Evolutionary conservation across 192 early-diverging fungal species (phyloP), one percentile per base, ranked within the genome.

Genomic region (Umbelopsis isabellina): DNA sequence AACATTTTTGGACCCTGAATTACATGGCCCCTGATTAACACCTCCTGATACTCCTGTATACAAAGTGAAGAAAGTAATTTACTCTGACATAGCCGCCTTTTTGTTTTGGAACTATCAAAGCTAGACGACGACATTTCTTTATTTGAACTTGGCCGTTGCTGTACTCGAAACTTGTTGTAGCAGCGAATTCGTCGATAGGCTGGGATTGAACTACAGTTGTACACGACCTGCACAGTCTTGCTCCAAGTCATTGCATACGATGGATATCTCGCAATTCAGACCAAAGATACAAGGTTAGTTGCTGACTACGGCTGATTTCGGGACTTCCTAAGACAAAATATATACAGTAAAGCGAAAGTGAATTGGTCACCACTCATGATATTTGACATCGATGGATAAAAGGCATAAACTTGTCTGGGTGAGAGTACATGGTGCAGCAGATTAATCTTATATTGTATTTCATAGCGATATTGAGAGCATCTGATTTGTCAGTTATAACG

Each of bases 401-500:
- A 55, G 52, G 15, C 20, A 50, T 20, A 2, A 50, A 55, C 23
- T 4, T 27, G 21, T 27, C 30, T 9, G 52, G 23, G 2, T 30
- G 25, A 23, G 27, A 55, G 27, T 13, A 22, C 23, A 55, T 55
- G 52, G 22, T 55, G 52, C 52, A 55, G 13, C 7, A 3, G 8
- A 27, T 27, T 27, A 55, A 55, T 15, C 8, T 12, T 55, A 13
- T 53, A 27, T 53, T 27, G 3, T 16, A 55, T 55, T 41, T 16
- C 16, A 27, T 15, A 70, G 69, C 52, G 1, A 70, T 70, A 25
- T 45, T 70, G 49, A 50, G 44, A 45, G 69, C 33, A 10, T 50
- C 80, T 16, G 80, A 82, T 71, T 75, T 78, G 41, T 72, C 80
- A 2, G 70, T 74, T 13, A 74, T 82, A 2, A 75, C 76, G 7